Conservation (phyloP, 2,329 filamentous ascomycete genomes). For the Onygena corvina region DNA sequence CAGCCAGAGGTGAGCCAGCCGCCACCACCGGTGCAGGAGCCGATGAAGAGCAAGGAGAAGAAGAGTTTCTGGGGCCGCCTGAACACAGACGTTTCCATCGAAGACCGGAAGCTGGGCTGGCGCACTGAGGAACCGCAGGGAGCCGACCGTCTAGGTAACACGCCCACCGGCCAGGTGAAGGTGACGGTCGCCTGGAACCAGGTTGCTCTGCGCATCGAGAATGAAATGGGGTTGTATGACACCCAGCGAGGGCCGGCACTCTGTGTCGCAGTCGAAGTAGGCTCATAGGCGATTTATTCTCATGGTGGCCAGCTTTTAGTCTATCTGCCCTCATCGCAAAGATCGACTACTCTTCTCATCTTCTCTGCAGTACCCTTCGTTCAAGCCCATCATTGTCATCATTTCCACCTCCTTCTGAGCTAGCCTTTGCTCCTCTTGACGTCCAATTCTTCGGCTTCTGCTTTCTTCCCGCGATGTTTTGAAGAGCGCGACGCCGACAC, state of each 20-base stretch:
- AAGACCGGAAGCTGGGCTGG: conserved; percentile 24
- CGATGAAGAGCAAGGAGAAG: neutral
- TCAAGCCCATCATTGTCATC: neutral
- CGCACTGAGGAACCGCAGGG: conserved; percentile 17
- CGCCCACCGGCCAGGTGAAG: conserved; percentile 20
- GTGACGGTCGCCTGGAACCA: conserved; percentile 28
- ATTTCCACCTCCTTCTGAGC: neutral
- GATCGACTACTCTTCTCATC: neutral
- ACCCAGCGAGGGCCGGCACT: conserved; percentile 28
- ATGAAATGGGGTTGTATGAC: conserved; percentile 35
- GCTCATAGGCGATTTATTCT: conserved; percentile 13
- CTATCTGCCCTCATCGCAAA: too few species aligned
- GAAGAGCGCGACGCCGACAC: too few species aligned
- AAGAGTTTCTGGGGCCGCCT: conserved; percentile 17
- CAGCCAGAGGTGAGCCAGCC: neutral
- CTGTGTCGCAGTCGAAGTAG: conserved; percentile 24
- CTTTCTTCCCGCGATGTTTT: neutral
- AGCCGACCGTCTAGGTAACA: conserved; percentile 9
- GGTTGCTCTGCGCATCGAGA: conserved; percentile 33
- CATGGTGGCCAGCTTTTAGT: neutral
- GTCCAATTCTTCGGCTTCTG: neutral
- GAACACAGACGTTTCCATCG: conserved; percentile 16
- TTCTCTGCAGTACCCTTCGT: neutral
- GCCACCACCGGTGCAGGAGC: neutral
- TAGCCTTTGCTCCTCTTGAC: neutral